Evolutionary conservation across 345 rosid genomes (phyloP), one percentile per base, ranked within the genome.

Genomic region (Gossypium stocksii): DNA sequence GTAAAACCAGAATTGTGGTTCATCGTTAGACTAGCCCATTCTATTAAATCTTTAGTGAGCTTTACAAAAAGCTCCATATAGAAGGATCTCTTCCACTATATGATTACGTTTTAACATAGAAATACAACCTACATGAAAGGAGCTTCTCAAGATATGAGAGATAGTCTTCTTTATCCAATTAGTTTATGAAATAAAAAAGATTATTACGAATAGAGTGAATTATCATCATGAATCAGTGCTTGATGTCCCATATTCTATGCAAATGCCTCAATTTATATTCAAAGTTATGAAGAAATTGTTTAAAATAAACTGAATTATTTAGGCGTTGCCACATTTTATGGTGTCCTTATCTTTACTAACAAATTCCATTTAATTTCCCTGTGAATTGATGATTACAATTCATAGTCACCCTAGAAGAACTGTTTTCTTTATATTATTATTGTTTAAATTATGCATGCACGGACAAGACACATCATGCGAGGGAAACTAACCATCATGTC

Each of bases 151-250:
- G 27, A 44, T 44, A 66, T 20, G 17, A 20, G 5, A 8, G 29
- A 66, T 20, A 23, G 56, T 67, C 71, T 20, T 46, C 14, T 23
- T 67, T 46, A 67, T 23, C 38, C 71, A 46, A 67, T 67, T 25
- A 48, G 43, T 48, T 48, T 43, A 9, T 68, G 57, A 68, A 67
- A 15, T 15, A 46, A 67, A 19, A 41, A 22, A 67, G 7, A 67
- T 13, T 13, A 2, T 66, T 46, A 46, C 6, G 41, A 45, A 7
- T 46, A 23, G 25, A 67, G 41, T 7, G 20, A 23, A 48, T 48
- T 23, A 46, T 66, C 54, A 46, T 23, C 41, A 48, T 23, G 57
- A 23, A 22, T 15, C 10, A 5, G 19, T 48, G 43, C 27, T 67
- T 25, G 19, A 48, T 67, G 57, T 23, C 38, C 14, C 61, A 57